Base-by-base conservation (phyloP, 345 rosid species). In the Salix viminalis region DNA sequence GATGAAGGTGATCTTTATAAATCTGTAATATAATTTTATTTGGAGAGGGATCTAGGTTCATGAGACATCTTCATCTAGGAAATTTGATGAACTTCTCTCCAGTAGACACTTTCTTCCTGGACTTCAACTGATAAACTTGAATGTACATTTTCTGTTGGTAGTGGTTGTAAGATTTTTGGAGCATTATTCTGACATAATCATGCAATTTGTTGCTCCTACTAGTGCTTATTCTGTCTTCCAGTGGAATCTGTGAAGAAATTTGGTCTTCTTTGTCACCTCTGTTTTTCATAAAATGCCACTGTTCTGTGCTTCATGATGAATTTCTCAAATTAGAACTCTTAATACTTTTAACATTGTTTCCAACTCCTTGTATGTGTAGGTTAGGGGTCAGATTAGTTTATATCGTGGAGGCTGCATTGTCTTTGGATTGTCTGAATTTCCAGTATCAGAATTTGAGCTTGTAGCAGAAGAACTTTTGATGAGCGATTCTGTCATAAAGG, bases 391-490 rank as follows among this genome's bases (percentile, higher is more conserved):
- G 83, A 87, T 96, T 76, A 90, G 97, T 77, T 84, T 91, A 69
- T 91, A 91, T 79, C 82, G 90, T 72, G 97, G 97, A 79, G 91
- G 97, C 83, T 89, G 89, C 85, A 91, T 96, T 79, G 86, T 85
- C 77, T 96, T 96, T 85, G 99, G 99, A 75, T 83, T 96, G 86
- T 87, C 93, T 64, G 85, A 79, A 28, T 93, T 74, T 81, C 97
- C 99, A 74, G 86, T 93, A 62, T 96, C 99, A 76, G 99, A 96
- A 85, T 96, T 96, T 89, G 99, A 96, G 85, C 97, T 96, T 74
- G 93, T 90, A 16, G 99, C 97, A 6, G 99, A 96, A 86, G 99
- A 96, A 82, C 94, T 96, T 83, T 74, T 96, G 84, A 91, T 96
- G 99, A 96, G 99, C 76, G 85, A 96, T 84, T 93, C 98, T 46